These are phyloP conservation scores for Groenewaldozyma salmanticensis DNA, from an alignment of 805 yeast species.

Conservation along the genomic window DNA sequence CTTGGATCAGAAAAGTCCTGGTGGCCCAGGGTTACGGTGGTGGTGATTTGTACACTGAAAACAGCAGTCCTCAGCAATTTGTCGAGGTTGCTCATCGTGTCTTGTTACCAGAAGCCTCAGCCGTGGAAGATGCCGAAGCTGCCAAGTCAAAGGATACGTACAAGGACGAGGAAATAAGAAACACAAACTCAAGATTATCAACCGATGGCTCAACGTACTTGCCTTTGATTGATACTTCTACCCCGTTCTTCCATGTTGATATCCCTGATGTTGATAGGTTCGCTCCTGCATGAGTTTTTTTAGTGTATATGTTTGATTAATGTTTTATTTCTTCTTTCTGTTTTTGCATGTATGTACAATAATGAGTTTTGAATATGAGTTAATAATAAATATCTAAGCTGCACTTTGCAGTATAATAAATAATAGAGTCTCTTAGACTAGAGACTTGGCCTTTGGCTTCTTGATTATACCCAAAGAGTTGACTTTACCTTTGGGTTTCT, in stretches of 20 bases:
- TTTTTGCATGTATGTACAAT: background rate
- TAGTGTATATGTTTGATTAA: no score
- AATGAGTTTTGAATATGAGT: no score
- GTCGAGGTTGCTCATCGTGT: constrained; percentile 14
- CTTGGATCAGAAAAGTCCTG: constrained; percentile 78
- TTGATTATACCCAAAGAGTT: constrained; percentile 4
- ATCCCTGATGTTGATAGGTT: constrained; percentile 40
- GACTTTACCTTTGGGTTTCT: background rate
- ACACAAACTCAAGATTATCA: constrained; percentile 8
- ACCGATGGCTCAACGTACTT: constrained; percentile 35
- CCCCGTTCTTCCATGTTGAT: constrained; percentile 73
- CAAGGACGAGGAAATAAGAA: constrained; percentile 15
- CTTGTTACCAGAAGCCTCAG: constrained; percentile 9
- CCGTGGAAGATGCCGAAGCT: constrained; percentile 5
- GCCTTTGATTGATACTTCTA: constrained; percentile 53
- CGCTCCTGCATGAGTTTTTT: background rate
- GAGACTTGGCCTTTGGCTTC: no score
- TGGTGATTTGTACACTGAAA: constrained; percentile 30
- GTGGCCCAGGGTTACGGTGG: constrained; percentile 71
- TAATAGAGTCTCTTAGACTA: no score
- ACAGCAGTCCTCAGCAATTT: constrained; percentile 10
- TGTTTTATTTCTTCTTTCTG: no score
- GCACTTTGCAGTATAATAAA: no score
- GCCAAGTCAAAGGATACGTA: constrained; percentile 8
- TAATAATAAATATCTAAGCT: no score